Evolutionary conservation across 768 basidiomycete species (phyloP), one percentile per base, ranked within the genome.

Genomic region (Lactifluus hygrophoroides): DNA sequence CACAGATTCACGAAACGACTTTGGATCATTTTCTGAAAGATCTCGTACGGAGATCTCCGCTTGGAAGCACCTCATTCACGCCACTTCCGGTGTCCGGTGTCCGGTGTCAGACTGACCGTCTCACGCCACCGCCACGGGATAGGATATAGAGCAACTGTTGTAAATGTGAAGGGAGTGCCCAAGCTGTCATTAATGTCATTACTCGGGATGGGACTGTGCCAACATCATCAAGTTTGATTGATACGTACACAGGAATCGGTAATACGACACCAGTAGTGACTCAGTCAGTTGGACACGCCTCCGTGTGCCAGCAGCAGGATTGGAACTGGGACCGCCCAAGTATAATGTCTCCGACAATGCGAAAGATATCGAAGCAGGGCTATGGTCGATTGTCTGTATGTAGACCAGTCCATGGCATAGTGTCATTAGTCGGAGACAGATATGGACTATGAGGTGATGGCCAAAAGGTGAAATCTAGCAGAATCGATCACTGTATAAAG

Each of bases 401-500:
- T 38, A 14, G 14, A 40, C 13, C 25, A 32, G 21, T 16, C 8
- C 21, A 51, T 7, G 37, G 25, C 46, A 49, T 23, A 47, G 45
- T 23, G 52, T 19, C 48, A 51, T 43, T 21, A 25, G 32, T 27
- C 25, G n/a, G 19, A 19, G 30, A 42, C 17, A 30, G 50, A 46
- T 23, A 49, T 42, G 40, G 28, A 40, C 27, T n/a, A 38, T 25
- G 13, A 19, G 9, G 38, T 34, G 46, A 43, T 17, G 13, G 28
- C 16, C 17, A 44, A 35, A 23, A 37, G 32, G 32, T 23, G n/a
- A n/a, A 52, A 34, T 7, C 71, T 63, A 78, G 64, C 76, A 78
- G 59, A 78, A 78, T 54, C 77, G 76, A 58, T 79, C 77, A 49
- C 76, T 77, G 49, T 42, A 28, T 40, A 63, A 54, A 61, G 19